These are phyloP conservation scores for Lizanozyma gosingica DNA, from an alignment of 1,139 yeast species.

Conservation along the genomic window DNA sequence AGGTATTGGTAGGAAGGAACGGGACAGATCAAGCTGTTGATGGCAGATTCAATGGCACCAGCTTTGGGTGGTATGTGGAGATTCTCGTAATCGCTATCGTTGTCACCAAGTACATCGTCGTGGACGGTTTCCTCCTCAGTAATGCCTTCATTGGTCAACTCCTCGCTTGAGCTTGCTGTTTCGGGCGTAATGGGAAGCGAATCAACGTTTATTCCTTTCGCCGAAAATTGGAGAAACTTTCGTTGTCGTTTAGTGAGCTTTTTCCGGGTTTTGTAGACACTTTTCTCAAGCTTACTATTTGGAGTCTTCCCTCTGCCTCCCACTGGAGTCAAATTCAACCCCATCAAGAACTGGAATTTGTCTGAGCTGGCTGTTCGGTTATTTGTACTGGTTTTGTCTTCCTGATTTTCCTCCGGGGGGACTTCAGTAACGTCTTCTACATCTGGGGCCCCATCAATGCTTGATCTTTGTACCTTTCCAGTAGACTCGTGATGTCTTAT, in stretches of 20 bases:
- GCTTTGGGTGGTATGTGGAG: conserved; percentile 36
- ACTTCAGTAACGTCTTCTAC: not conserved
- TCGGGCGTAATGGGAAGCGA: not conserved
- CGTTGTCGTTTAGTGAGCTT: not conserved
- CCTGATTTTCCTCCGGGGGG: not conserved
- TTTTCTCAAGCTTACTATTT: not conserved
- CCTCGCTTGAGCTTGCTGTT: too few relatives aligned
- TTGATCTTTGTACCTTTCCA: not conserved
- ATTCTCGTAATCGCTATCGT: not conserved
- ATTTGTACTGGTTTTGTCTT: not conserved
- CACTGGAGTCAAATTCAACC: not conserved
- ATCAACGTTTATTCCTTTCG: not conserved
- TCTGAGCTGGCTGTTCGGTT: not conserved
- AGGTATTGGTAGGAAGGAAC: conserved; percentile 29
- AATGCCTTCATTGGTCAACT: not conserved
- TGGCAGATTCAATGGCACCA: conserved; percentile 36
- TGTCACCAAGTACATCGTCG: not conserved
- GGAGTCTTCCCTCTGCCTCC: not conserved
- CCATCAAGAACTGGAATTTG: not conserved
- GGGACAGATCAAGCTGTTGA: conserved; percentile 34
- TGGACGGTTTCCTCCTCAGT: not conserved
- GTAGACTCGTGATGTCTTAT: not conserved
- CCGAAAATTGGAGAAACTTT: not conserved
- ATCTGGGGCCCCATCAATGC: not conserved
- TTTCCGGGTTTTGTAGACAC: not conserved